Conservation (phyloP, 306 rosid genomes). For the Chamaecrista fasciculata region DNA sequence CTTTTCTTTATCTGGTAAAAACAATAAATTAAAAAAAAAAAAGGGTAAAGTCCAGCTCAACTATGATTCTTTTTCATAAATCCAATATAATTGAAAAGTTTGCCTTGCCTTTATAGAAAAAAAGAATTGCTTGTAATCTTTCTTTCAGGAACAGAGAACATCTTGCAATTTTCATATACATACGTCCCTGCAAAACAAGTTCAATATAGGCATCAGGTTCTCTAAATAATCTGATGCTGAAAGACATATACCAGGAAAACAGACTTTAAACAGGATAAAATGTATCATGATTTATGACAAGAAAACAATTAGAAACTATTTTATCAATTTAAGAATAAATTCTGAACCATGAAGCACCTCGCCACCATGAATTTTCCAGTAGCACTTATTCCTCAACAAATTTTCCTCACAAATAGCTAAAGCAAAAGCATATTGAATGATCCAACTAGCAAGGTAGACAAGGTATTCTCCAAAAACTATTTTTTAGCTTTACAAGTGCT, state of each 20-base stretch:
- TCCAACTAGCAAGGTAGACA: not conserved
- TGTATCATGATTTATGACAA: not conserved
- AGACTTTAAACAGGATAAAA: not conserved
- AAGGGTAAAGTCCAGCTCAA: not conserved
- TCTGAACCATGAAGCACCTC: not conserved
- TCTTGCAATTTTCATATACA: constrained; percentile 62
- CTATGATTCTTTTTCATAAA: constrained; percentile 9
- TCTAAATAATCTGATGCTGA: not conserved
- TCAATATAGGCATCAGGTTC: constrained; percentile 17
- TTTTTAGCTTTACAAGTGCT: not conserved
- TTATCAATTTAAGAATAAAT: not conserved
- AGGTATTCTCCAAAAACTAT: not conserved
- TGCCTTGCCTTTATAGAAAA: constrained; percentile 61
- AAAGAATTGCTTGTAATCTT: constrained; percentile 60
- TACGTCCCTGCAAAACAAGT: constrained; percentile 52
- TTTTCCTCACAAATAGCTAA: not conserved
- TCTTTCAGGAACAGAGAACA: constrained; percentile 61
- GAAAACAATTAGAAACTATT: constrained; percentile 1
- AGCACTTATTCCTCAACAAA: not conserved
- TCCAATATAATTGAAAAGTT: not conserved
- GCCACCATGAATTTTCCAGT: not conserved
- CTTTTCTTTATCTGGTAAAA: not conserved
- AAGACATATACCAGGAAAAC: not conserved
- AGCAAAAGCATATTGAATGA: not conserved
- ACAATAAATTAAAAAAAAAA: not conserved